Evolutionary conservation across 345 rosid species (phyloP).

Genomic region (Leavenworthia alabamica): DNA sequence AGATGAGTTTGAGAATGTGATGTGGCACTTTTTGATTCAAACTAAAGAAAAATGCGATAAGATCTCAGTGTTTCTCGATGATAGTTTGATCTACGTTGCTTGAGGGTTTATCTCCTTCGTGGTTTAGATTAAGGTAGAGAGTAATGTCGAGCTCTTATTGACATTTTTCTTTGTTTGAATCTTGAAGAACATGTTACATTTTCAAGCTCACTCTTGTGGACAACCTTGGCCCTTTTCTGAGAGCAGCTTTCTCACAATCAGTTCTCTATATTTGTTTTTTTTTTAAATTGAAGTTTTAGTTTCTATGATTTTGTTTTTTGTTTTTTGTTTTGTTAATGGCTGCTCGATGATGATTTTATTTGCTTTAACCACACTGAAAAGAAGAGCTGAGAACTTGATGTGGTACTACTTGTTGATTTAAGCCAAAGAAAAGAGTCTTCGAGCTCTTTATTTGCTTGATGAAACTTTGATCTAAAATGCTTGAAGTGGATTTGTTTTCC

Average conservation of each 20-base stretch:
- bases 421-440: background rate
- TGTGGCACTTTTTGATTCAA: background rate
- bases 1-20: slow-evolving; percentile 4
- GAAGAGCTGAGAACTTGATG: background rate
- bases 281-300: background rate
- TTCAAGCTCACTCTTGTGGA: slow-evolving; percentile 24
- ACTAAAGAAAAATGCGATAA: background rate
- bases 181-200: background rate
- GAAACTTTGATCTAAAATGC: slow-evolving; percentile 12
- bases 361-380: slow-evolving; percentile 34
- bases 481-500: background rate
- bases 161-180: slow-evolving; percentile 10
- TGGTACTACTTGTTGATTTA: slow-evolving; percentile 4
- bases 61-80: slow-evolving; percentile 16
- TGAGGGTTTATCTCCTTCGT: slow-evolving; percentile 19
- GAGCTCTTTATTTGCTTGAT: slow-evolving; percentile 8
- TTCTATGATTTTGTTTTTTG: background rate
- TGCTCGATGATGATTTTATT: slow-evolving; percentile 20
- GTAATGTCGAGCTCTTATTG: background rate
- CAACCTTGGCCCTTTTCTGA: slow-evolving; percentile 29
- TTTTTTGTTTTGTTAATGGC: background rate
- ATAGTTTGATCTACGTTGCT: slow-evolving; percentile 26
- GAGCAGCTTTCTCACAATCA: background rate
- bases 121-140: slow-evolving; percentile 27
- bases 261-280: background rate